Percentiles rank a stretch among this genome's conserved stretches.
Conservation (phyloP, 106 monocot genomes). For the Acanthochlamys bracteata region DNA sequence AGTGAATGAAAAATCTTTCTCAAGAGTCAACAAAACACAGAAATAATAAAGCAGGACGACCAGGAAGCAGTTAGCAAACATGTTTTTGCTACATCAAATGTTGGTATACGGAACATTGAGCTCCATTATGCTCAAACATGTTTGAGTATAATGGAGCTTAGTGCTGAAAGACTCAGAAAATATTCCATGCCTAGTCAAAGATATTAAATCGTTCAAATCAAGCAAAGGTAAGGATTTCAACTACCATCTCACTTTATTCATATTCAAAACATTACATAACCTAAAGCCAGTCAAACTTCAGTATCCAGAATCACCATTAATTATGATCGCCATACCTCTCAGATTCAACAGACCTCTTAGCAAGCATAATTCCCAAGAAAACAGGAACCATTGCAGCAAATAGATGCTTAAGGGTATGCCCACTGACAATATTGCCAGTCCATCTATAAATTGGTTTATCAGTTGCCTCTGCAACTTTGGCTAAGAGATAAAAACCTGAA, state of each 20-base stretch:
- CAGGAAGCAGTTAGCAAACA: no score
- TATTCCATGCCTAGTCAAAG: not conserved
- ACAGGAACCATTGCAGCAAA: constrained; percentile 93
- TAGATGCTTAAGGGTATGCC: constrained; percentile 94
- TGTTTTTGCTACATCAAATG: no score
- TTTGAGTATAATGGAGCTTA: no score
- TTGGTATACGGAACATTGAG: no score
- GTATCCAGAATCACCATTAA: no score
- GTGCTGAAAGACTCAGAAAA: not conserved
- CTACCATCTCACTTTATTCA: no score
- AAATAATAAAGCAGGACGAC: no score
- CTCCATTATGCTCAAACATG: no score
- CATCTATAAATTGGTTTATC: constrained; percentile 76
- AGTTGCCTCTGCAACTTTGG: constrained; percentile 84
- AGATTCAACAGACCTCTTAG: constrained; percentile 58
- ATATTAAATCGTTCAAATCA: not conserved
- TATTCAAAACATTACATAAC: no score
- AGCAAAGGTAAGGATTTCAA: constrained; percentile 1
- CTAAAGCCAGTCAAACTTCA: no score
- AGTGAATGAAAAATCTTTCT: no score
- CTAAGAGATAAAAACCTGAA: constrained; percentile 91
- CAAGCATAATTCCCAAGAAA: constrained; percentile 95
- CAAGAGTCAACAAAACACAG: no score
- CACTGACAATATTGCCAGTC: constrained; percentile 71
- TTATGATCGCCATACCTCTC: constrained; percentile 42